Percentiles rank a stretch among this genome's conserved stretches.
phyloP scores from a whole-genome alignment of 2,329 filamentous ascomycete species.

The Macrophomina tecta region DNA sequence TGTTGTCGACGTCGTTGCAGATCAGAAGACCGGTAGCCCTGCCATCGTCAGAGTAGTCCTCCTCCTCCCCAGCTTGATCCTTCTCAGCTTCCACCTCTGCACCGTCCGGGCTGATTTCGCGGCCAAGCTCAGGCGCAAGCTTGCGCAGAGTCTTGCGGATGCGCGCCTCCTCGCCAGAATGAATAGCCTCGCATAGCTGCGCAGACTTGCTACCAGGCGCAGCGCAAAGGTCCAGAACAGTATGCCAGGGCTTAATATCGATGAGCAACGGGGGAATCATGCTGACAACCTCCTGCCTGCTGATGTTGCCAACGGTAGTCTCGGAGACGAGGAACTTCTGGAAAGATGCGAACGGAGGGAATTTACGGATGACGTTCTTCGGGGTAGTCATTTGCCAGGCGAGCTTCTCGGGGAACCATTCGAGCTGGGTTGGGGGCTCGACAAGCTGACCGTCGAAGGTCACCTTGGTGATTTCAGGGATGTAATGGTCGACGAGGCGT shows the following conservation, averaged over 20 bases:
- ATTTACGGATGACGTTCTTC: slow-evolving; percentile 93
- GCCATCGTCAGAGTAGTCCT: slow-evolving; percentile 74
- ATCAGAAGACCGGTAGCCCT: slow-evolving; percentile 89
- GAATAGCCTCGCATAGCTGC: slow-evolving; percentile 92
- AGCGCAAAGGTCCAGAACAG: slow-evolving; percentile 92
- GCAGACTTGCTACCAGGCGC: slow-evolving; percentile 97
- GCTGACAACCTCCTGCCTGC: slow-evolving; percentile 94
- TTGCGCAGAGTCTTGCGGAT: slow-evolving; percentile 73
- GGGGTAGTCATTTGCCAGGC: slow-evolving; percentile 99
- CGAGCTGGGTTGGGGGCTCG: slow-evolving; percentile 78
- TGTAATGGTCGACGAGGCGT: slow-evolving; percentile 84
- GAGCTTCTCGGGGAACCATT: slow-evolving; percentile 93
- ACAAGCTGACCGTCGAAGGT: slow-evolving; percentile 82
- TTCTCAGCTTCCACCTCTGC: slow-evolving; percentile 36
- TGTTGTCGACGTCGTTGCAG: slow-evolving; percentile 96
- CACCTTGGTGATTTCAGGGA: slow-evolving; percentile 87
- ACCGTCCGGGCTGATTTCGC: slow-evolving; percentile 58
- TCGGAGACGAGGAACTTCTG: slow-evolving; percentile 98
- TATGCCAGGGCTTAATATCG: slow-evolving; percentile 89
- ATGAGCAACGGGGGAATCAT: slow-evolving; percentile 98
- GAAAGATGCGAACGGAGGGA: slow-evolving; percentile 91
- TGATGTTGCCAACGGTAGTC: slow-evolving; percentile 96
- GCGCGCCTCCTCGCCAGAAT: slow-evolving; percentile 87
- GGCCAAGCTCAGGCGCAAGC: slow-evolving; percentile 66
- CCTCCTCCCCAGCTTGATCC: slow-evolving; percentile 37